Conservation (phyloP, 768 basidiomycete species). For the Lepiota venenata region DNA sequence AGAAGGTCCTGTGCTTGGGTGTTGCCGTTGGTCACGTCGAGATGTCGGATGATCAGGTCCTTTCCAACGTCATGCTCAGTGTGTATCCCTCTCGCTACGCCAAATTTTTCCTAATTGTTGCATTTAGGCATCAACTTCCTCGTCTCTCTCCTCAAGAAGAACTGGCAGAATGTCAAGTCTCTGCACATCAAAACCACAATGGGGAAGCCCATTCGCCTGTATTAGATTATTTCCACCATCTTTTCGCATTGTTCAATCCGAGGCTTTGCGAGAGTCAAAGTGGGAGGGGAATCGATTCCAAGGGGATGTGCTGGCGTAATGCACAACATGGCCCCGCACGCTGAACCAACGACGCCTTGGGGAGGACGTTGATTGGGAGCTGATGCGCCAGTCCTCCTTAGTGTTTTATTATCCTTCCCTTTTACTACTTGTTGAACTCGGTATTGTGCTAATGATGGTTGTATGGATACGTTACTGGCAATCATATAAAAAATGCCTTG, state of each 20-base stretch:
- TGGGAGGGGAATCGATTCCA: conserved; percentile 19
- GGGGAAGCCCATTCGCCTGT: conserved; percentile 97
- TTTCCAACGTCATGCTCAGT: conserved; percentile 98
- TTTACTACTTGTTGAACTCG: neutral
- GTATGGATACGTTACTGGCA: conserved; percentile 2
- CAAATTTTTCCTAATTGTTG: conserved; percentile 7
- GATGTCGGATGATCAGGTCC: conserved; percentile 97
- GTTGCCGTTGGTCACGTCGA: conserved; percentile 97
- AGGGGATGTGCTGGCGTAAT: conserved; percentile 46
- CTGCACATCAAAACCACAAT: conserved; percentile 98
- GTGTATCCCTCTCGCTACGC: conserved; percentile 22
- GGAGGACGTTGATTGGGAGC: conserved; percentile 87
- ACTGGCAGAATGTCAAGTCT: conserved; percentile 99
- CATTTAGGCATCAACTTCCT: conserved; percentile 97
- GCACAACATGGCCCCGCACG: conserved; percentile 98
- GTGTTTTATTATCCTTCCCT: neutral
- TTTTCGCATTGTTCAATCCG: neutral
- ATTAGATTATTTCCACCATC: conserved; percentile 42
- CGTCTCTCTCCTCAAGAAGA: conserved; percentile 98
- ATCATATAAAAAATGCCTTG: neutral
- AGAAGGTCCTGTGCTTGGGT: conserved; percentile 98
- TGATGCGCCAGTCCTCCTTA: conserved; percentile 40
- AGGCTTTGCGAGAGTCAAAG: conserved; percentile 14
- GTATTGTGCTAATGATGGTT: conserved; percentile 2
- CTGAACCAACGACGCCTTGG: conserved; percentile 90